These are phyloP conservation scores for Coemansia erecta DNA, from an alignment of 192 early-diverging fungal species.

Conservation along the genomic window DNA sequence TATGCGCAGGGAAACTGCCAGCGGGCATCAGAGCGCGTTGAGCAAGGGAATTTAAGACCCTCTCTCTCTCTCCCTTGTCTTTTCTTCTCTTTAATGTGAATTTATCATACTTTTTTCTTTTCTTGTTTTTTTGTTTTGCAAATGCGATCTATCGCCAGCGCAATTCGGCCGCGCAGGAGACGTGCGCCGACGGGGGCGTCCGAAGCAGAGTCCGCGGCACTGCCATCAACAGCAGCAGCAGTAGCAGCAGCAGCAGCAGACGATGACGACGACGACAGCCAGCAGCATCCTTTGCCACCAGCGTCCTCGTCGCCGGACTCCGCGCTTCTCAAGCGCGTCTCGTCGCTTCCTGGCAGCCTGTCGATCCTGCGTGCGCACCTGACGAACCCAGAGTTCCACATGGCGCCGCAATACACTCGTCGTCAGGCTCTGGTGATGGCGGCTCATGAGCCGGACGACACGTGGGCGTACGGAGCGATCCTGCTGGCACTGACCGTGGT, in stretches of 20 bases:
- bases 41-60: slow-evolving; percentile 9
- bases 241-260: slow-evolving; percentile 6
- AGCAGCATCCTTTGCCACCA: background rate
- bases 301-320: slow-evolving; percentile 9
- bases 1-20: slow-evolving; percentile 63
- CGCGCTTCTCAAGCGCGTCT: slow-evolving; percentile 42
- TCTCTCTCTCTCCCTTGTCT: background rate
- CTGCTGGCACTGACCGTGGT: slow-evolving; percentile 60
- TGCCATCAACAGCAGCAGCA: background rate
- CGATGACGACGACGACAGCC: background rate
- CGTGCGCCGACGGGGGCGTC: background rate
- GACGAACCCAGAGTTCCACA: slow-evolving; percentile 50
- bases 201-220: background rate
- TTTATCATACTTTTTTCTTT: background rate
- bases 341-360: slow-evolving; percentile 46
- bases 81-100: background rate
- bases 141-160: slow-evolving; percentile 39
- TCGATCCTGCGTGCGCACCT: slow-evolving; percentile 49
- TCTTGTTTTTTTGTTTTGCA: background rate
- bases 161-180: slow-evolving; percentile 26
- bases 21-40: slow-evolving; percentile 52
- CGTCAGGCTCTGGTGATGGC: slow-evolving; percentile 58
- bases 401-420: slow-evolving; percentile 56
- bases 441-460: slow-evolving; percentile 63
- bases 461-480: slow-evolving; percentile 65